Evolutionary conservation across 345 rosid species (phyloP).

Genomic region (Reutealis trisperma): DNA sequence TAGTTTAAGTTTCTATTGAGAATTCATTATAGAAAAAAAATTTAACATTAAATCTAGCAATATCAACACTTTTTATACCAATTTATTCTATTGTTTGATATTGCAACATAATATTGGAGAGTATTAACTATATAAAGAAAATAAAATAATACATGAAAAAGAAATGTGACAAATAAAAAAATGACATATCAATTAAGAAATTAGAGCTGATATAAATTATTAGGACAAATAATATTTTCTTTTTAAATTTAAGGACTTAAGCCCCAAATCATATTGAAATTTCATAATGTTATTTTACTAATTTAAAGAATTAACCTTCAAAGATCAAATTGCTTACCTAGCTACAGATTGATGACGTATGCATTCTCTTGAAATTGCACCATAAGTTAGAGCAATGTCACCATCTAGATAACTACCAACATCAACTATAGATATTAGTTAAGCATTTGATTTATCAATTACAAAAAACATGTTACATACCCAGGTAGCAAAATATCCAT

Average conservation of each 20-base stretch:
- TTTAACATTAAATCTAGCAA: too few relatives aligned
- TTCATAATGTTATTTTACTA: background rate
- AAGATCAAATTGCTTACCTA: slow-evolving; percentile 25
- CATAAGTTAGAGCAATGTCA: slow-evolving; percentile 49
- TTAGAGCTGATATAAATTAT: too few relatives aligned
- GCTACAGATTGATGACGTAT: slow-evolving; percentile 52
- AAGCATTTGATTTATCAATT: background rate
- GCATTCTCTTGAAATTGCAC: slow-evolving; percentile 53
- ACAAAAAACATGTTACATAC: slow-evolving; percentile 19
- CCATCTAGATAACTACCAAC: slow-evolving; percentile 37
- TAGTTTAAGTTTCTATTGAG: too few relatives aligned
- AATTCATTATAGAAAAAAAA: too few relatives aligned
- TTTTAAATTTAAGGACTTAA: background rate
- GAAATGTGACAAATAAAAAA: too few relatives aligned
- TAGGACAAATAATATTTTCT: too few relatives aligned
- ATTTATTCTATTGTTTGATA: too few relatives aligned
- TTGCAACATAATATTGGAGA: too few relatives aligned
- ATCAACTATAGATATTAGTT: background rate
- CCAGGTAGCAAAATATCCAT: slow-evolving; percentile 47
- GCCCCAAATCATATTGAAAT: background rate
- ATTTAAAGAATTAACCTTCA: background rate
- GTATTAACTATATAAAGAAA: too few relatives aligned
- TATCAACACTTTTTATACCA: too few relatives aligned
- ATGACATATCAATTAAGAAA: too few relatives aligned
- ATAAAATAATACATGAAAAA: too few relatives aligned